Evolutionary conservation across 805 yeast genomes (phyloP), one percentile per base, ranked within the genome.

Genomic region (Barnettozyma salicaria): DNA sequence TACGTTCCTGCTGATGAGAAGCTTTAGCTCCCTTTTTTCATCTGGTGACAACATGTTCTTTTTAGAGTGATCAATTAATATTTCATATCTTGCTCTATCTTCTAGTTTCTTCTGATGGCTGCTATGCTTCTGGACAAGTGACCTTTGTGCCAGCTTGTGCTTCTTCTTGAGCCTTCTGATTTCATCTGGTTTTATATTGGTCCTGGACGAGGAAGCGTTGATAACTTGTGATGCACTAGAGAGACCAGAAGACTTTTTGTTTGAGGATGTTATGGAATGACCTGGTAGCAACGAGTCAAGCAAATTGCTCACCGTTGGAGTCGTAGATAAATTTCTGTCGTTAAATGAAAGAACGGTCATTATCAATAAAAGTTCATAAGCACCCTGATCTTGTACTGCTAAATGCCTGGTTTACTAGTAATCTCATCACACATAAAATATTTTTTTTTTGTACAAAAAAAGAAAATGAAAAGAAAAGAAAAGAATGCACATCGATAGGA

Each of bases 271-370:
- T 43, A 45, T 48, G 7, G 50, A 39, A 32, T 62, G 57, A 18
- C 67, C 68, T 7, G 71, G 72, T 8, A 66, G 49, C 6, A 67
- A 47, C 8, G 44, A 44, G 21, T 58, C 50, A 20, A 68, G 47
- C 8, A 73, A 57, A 38, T 58, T 61, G 43, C 65, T 67, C n/a
- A 72, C 69, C 65, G 8, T 58, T 57, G 1, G 72, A 32, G 2
- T 37, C 27, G 5, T 27, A 29, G 3, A 27, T 12, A 6, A 22
- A 27, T 9, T 31, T 20, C 5, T 34, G 24, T 30, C 33, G 7
- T 25, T 37, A 22, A 47, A 47, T 10, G 31, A 28, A 7, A 28
- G 26, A 19, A 25, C 33, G 7, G 33, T 13, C 33, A 30, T 30
- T n/a, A n/a, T n/a, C n/a, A n/a, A n/a, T n/a, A n/a, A n/a, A n/a